phyloP scores from a whole-genome alignment of 2,329 filamentous ascomycete species.

The Pyricularia grisea region DNA sequence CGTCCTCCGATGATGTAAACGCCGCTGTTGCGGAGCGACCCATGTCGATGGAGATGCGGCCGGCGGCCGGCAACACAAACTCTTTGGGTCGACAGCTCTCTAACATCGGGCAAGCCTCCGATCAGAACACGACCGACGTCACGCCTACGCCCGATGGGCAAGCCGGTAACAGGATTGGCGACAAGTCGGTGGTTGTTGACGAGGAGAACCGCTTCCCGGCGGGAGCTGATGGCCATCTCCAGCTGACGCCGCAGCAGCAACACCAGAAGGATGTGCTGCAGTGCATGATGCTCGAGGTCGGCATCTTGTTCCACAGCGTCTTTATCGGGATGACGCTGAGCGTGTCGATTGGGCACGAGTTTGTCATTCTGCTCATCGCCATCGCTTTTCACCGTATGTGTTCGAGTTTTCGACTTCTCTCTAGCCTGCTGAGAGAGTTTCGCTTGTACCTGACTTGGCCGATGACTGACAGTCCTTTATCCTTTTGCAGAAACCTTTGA shows the following conservation, averaged over 20 bases:
- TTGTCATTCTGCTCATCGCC: conserved; percentile 67
- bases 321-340: conserved; percentile 82
- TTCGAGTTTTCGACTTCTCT: neutral
- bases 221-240: neutral
- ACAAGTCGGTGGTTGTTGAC: neutral
- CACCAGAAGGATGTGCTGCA: conserved; percentile 59
- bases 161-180: neutral
- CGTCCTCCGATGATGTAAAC: too few relatives aligned
- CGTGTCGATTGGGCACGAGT: conserved; percentile 67
- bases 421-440: conserved; percentile 29
- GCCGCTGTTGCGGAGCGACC: neutral
- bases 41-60: neutral
- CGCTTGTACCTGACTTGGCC: neutral
- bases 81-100: neutral
- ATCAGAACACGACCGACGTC: neutral
- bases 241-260: conserved; percentile 42
- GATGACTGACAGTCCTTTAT: conserved; percentile 2
- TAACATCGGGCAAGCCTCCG: neutral
- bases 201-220: neutral
- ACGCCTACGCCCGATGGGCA: neutral
- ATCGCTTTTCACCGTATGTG: conserved; percentile 61
- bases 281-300: conserved; percentile 68
- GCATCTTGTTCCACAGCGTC: conserved; percentile 74
- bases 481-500: conserved; percentile 31
- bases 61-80: neutral